Evolutionary conservation across 331 rosid species (phyloP).

Genomic region (Malus hybrid): DNA sequence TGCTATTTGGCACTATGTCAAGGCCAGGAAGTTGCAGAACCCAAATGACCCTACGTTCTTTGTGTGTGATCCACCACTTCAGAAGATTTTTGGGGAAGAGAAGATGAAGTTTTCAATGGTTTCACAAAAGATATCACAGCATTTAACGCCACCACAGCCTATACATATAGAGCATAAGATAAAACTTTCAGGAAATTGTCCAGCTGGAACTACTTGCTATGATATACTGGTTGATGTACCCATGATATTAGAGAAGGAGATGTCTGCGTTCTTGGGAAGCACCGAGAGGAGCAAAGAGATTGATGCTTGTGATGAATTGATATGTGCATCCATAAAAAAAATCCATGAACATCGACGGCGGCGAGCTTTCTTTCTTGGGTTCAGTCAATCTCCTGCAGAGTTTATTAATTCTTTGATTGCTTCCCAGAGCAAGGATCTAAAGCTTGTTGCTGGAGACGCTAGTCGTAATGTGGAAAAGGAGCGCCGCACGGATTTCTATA

Average conservation of each 20-base stretch:
- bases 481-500: slow-evolving; percentile 52
- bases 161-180: slow-evolving; percentile 67
- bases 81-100: slow-evolving; percentile 72
- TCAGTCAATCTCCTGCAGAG: slow-evolving; percentile 83
- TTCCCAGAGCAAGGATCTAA: slow-evolving; percentile 77
- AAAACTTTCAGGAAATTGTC: slow-evolving; percentile 70
- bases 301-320: slow-evolving; percentile 61
- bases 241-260: slow-evolving; percentile 46
- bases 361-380: slow-evolving; percentile 82
- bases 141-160: slow-evolving; percentile 61
- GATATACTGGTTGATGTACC: slow-evolving; percentile 82
- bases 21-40: slow-evolving; percentile 51
- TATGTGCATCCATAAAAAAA: slow-evolving; percentile 49
- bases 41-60: slow-evolving; percentile 56
- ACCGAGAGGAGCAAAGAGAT: slow-evolving; percentile 53
- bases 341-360: slow-evolving; percentile 65
- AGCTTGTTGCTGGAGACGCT: slow-evolving; percentile 63
- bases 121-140: slow-evolving; percentile 52
- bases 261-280: slow-evolving; percentile 46
- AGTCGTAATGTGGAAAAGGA: slow-evolving; percentile 47
- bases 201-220: slow-evolving; percentile 65
- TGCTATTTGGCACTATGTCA: slow-evolving; percentile 75
- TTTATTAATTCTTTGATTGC: slow-evolving; percentile 55
- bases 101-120: slow-evolving; percentile 53
- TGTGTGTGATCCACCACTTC: slow-evolving; percentile 73